These are phyloP conservation scores for Stephanodiscus minutulus DNA, from an alignment of 108 stramenopile genomes.

Conservation along the genomic window DNA sequence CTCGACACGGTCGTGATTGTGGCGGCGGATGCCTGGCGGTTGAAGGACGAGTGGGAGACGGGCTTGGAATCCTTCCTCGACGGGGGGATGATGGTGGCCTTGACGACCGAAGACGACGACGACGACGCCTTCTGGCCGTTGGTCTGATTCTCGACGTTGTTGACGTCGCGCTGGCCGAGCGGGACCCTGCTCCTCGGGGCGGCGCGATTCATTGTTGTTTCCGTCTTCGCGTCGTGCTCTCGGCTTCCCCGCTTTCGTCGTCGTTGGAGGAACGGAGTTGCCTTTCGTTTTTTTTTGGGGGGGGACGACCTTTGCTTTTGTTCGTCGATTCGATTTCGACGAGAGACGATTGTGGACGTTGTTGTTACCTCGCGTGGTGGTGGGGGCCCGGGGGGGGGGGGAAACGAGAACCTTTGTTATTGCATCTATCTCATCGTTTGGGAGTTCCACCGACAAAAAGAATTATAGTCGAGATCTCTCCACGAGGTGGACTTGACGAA, in stretches of 20 bases:
- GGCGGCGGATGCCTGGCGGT: neutral
- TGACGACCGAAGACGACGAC: neutral
- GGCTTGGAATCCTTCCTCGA: slow-evolving; percentile 4
- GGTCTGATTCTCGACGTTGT: slow-evolving; percentile 9
- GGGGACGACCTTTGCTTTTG: too few species aligned
- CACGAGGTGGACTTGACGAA: neutral
- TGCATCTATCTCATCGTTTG: neutral
- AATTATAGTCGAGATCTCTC: neutral
- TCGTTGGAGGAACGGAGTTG: too few species aligned
- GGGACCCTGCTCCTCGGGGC: slow-evolving; percentile 6
- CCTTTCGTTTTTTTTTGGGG: too few species aligned
- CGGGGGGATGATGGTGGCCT: neutral
- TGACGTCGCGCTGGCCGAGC: slow-evolving; percentile 1
- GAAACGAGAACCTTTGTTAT: neutral
- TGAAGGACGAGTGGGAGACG: neutral
- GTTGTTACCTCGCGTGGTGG: too few species aligned
- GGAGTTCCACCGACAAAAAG: neutral
- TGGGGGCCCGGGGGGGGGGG: too few species aligned
- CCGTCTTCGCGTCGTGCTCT: neutral
- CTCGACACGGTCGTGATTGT: neutral
- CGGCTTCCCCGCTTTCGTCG: too few species aligned
- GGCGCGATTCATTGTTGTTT: slow-evolving; percentile 5
- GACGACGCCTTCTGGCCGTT: neutral
- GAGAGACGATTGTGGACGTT: too few species aligned
- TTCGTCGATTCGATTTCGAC: too few species aligned